Conservation (phyloP, 73 alveolate genomes). For the Loxodes magnus region DNA sequence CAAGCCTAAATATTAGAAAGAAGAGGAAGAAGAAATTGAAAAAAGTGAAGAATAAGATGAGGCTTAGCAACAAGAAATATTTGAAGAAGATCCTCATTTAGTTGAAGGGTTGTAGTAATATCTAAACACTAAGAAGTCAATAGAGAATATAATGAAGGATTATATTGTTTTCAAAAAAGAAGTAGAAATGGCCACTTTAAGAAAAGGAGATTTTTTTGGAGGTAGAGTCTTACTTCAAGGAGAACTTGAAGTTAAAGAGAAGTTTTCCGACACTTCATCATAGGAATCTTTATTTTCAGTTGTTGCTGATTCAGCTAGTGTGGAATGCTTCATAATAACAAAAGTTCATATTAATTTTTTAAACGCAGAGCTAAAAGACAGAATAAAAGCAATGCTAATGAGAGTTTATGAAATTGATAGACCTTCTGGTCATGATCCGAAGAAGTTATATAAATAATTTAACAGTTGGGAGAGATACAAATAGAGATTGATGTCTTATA, state of each 20-base stretch:
- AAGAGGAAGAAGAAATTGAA: background rate
- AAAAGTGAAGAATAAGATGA: background rate
- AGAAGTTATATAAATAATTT: no score
- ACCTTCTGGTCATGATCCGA: no score
- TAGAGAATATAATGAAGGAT: background rate
- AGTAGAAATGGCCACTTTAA: background rate
- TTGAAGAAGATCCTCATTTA: background rate
- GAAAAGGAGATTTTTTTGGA: conserved; percentile 16
- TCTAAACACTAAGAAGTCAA: background rate
- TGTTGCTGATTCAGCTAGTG: conserved; percentile 3
- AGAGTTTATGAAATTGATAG: conserved; percentile 9
- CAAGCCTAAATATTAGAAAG: background rate
- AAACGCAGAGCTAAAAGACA: background rate
- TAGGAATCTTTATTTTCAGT: conserved; percentile 8
- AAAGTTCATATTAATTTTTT: background rate
- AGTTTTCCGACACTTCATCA: background rate
- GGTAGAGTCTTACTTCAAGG: conserved; percentile 7
- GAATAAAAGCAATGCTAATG: background rate
- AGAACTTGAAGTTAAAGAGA: background rate
- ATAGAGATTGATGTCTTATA: no score
- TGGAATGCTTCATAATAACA: conserved; percentile 4
- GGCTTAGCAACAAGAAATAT: background rate
- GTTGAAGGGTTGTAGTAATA: background rate
- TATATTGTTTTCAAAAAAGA: background rate
- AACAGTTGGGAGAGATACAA: no score